Base-by-base conservation (phyloP, 306 rosid species). In the Macrotyloma uniflorum region DNA sequence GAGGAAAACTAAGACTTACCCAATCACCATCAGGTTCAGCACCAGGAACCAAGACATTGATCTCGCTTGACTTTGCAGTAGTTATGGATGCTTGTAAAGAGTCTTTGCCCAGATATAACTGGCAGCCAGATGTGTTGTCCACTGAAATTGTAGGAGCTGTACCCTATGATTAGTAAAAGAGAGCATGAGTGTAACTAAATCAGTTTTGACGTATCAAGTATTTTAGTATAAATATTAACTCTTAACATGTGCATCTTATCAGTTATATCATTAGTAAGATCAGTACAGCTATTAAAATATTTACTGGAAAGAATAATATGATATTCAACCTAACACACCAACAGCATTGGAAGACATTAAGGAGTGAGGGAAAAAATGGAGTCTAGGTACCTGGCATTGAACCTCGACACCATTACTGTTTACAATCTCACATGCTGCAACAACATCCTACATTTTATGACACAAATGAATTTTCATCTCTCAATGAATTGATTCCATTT, bases 361-460 rank as follows among this genome's bases (percentile, higher is more conserved):
- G 71, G 36, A 36, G 32, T 36, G 73, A 78, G n/a, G n/a, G 18
- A 11, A 6, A 28, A 68, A 40, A 38, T 5, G 18, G 32, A 45
- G 36, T 13, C 18, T 36, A 63, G 66, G 46, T 91, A 93, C 98
- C 97, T 96, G 98, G 47, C 99, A 93, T 74, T 96, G 99, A 85
- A 90, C 98, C 86, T 96, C 99, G 78, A 96, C 91, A 68, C 94
- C 86, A 79, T 86, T 93, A 86, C 97, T 88, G 87, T 96, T 96
- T 20, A 96, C 99, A 46, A 96, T 80, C 89, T 96, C 99, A 91
- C 61, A 96, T 76, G 99, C 99, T 82, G 99, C 98, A 83, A 96
- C 99, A 77, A 93, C 99, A 85, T 96, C 98, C 99, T 95, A 85
- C 82, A 79, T 80, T 82, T 69, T 70, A 72, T 74, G 59, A 75